Evolutionary conservation across 805 yeast genomes (phyloP).

Genomic region (Lipomyces japonicus): DNA sequence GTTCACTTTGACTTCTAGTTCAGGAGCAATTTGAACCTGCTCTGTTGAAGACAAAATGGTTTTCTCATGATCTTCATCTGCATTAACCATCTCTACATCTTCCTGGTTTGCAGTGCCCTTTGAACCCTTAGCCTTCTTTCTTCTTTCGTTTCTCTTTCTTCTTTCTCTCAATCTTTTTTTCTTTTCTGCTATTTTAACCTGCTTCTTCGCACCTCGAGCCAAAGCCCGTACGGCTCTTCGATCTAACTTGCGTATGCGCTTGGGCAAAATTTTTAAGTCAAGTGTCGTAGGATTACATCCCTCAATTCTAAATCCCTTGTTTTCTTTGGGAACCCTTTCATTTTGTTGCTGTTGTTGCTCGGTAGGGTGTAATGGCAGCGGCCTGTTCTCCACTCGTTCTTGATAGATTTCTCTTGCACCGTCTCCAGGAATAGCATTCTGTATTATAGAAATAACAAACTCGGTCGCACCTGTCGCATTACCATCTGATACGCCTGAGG

Average conservation of each 20-base stretch:
- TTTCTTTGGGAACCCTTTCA: too few species aligned
- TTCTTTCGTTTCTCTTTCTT: slow-evolving; percentile 4
- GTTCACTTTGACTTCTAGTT: too few species aligned
- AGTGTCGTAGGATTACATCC: too few species aligned
- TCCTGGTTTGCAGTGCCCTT: not conserved
- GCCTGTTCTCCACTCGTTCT: slow-evolving; percentile 9
- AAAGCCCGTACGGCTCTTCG: slow-evolving; percentile 3
- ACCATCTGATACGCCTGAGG: too few species aligned
- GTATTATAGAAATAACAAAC: slow-evolving; percentile 1
- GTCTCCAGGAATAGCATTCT: not conserved
- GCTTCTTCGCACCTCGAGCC: slow-evolving; percentile 2
- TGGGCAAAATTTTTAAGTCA: too few species aligned
- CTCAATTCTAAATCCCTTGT: too few species aligned
- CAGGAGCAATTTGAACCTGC: too few species aligned
- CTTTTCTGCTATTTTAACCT: slow-evolving; percentile 1
- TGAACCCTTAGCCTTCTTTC: not conserved
- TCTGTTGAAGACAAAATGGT: not conserved
- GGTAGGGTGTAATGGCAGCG: slow-evolving; percentile 16
- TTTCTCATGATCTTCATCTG: not conserved
- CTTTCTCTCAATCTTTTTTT: slow-evolving; percentile 3
- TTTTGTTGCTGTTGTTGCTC: too few species aligned
- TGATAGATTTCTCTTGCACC: slow-evolving; percentile 10
- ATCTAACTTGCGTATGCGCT: slow-evolving; percentile 3
- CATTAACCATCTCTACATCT: not conserved
- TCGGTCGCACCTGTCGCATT: too few species aligned